Conservation (phyloP, 345 rosid species). For the Sisymbrium irio region DNA sequence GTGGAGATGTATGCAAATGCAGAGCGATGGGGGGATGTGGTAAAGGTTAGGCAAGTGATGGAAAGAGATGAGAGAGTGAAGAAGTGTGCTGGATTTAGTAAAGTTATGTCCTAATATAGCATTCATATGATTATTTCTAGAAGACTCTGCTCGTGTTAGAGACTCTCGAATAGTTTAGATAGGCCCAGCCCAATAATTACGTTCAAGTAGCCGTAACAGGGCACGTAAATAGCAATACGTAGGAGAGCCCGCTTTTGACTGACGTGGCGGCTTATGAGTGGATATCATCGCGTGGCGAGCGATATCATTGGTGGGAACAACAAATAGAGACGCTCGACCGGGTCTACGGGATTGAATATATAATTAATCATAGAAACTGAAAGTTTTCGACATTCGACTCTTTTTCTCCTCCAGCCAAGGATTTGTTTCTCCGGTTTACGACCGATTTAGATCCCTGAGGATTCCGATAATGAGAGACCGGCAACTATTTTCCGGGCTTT, state of each 20-base stretch:
- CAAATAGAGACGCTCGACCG: slow-evolving; percentile 26
- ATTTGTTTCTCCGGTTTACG: slow-evolving; percentile 17
- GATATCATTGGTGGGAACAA: slow-evolving; percentile 35
- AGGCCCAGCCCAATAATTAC: slow-evolving; percentile 19
- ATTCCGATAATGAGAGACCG: slow-evolving; percentile 40
- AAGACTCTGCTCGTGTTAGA: not conserved
- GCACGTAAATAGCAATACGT: too few species aligned
- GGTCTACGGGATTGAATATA: slow-evolving; percentile 30
- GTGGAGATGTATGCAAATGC: slow-evolving; percentile 60
- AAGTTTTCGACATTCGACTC: not conserved
- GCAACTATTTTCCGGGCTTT: slow-evolving; percentile 41
- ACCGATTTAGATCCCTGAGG: slow-evolving; percentile 16
- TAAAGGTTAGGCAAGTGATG: slow-evolving; percentile 48
- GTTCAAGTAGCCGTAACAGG: not conserved
- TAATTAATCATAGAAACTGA: slow-evolving; percentile 14
- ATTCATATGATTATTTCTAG: not conserved
- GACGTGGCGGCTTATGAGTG: slow-evolving; percentile 30
- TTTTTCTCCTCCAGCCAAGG: slow-evolving; percentile 15
- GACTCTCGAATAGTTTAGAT: not conserved
- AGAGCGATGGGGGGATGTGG: slow-evolving; percentile 70
- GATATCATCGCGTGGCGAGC: slow-evolving; percentile 27
- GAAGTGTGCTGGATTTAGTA: slow-evolving; percentile 55
- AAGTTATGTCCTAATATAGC: slow-evolving; percentile 32
- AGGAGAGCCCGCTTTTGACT: not conserved
- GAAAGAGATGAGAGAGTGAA: slow-evolving; percentile 42